phyloP scores from a whole-genome alignment of 805 yeast genomes.

The Lachancea thermotolerans region DNA sequence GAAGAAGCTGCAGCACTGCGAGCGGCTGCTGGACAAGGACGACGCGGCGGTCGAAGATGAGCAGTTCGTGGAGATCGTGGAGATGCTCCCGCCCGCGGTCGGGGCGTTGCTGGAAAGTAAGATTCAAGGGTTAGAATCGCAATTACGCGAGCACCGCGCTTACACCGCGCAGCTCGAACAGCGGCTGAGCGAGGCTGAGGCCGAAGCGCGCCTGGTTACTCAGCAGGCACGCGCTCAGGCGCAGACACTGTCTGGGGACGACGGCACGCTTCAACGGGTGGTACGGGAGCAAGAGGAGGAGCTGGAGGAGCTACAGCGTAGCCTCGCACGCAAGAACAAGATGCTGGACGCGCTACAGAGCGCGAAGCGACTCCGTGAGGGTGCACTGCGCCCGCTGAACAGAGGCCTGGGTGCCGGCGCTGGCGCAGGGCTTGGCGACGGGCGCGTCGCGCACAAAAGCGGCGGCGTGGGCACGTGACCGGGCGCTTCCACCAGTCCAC shows the following conservation, averaged over 20 bases:
- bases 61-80: constrained; percentile 52
- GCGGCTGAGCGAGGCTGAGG: constrained; percentile 3
- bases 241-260: neutral
- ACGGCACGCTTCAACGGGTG: constrained; percentile 14
- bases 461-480: no score
- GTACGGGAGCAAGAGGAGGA: constrained; percentile 62
- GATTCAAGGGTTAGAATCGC: constrained; percentile 25
- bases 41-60: constrained; percentile 44
- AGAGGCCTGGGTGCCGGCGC: neutral
- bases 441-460: neutral
- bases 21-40: constrained; percentile 56
- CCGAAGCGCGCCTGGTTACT: constrained; percentile 11
- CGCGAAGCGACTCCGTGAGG: constrained; percentile 51
- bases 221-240: constrained; percentile 3
- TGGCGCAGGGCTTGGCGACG: neutral
- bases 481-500: no score
- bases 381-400: constrained; percentile 19
- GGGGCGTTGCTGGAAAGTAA: constrained; percentile 27
- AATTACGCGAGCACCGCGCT: constrained; percentile 27
- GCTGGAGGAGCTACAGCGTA: constrained; percentile 54
- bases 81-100: constrained; percentile 47
- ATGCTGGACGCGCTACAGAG: constrained; percentile 69
- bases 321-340: constrained; percentile 65
- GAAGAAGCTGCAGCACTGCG: constrained; percentile 64
- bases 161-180: constrained; percentile 18